A percentile compares a stretch with the other conserved stretches of the same genome.
These are phyloP conservation scores for Claviceps paspali DNA, from an alignment of 2,329 filamentous ascomycete species.

Conservation along the genomic window DNA sequence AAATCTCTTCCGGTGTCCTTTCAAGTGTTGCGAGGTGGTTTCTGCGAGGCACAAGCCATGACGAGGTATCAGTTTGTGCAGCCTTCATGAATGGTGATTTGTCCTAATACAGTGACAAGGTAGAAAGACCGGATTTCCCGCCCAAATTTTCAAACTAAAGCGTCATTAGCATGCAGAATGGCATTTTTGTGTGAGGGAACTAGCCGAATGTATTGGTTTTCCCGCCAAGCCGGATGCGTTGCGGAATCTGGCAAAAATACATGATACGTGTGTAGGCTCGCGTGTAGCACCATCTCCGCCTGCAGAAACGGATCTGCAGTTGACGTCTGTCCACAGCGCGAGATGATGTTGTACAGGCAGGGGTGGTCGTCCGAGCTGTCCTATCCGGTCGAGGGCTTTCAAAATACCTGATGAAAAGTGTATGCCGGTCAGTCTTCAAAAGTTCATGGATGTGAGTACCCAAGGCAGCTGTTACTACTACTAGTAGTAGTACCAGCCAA, in stretches of 20 bases:
- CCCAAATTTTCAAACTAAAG: too few species aligned
- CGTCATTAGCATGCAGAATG: too few species aligned
- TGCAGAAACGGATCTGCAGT: constrained; percentile 3
- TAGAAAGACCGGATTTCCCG: neutral
- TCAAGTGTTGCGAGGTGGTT: too few species aligned
- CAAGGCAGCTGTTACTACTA: too few species aligned
- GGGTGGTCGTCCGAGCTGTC: neutral
- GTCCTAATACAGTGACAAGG: neutral
- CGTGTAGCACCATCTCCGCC: constrained; percentile 2
- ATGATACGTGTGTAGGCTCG: neutral
- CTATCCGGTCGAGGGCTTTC: neutral
- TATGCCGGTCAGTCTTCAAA: neutral
- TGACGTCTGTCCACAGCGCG: neutral
- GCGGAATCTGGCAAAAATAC: neutral
- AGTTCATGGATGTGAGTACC: neutral
- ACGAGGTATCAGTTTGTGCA: neutral
- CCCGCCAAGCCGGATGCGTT: neutral
- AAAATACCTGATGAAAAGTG: neutral
- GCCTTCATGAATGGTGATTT: neutral
- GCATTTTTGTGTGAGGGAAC: neutral
- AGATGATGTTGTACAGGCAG: constrained; percentile 1
- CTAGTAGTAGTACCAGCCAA: too few species aligned
- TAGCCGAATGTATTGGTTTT: constrained; percentile 1
- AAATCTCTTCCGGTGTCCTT: neutral
- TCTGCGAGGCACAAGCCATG: neutral